Percentiles rank a stretch among this genome's conserved stretches.
phyloP scores from a whole-genome alignment of 257 asterid species.

The Coffea eugenioides region DNA sequence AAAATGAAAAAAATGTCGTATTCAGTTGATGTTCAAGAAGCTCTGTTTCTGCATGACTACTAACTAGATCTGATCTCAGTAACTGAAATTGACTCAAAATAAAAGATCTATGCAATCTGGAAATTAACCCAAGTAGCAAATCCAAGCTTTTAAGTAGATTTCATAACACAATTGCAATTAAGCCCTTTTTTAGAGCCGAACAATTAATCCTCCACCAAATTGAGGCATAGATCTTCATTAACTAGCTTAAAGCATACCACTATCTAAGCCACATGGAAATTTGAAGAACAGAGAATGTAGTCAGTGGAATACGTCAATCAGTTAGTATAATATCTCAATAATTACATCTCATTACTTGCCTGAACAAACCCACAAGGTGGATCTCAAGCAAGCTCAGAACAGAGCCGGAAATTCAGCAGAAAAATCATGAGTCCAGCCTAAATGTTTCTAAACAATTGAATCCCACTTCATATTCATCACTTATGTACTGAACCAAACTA shows the following conservation, averaged over 20 bases:
- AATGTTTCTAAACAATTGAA: background rate
- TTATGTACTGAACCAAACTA: background rate
- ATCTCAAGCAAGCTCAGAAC: constrained; percentile 3
- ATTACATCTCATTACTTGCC: background rate
- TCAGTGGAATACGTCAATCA: background rate
- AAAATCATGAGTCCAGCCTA: background rate
- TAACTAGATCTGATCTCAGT: constrained; percentile 13
- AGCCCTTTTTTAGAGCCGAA: background rate
- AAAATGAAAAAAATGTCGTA: background rate
- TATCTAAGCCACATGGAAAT: background rate
- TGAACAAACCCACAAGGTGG: background rate
- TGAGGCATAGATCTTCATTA: background rate
- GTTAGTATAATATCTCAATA: background rate
- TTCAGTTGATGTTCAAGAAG: background rate
- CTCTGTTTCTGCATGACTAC: background rate
- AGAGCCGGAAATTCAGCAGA: background rate
- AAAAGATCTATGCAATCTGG: background rate
- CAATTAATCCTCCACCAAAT: background rate
- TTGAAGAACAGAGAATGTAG: background rate
- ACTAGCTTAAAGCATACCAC: background rate
- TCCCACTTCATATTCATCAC: background rate
- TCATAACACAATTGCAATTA: background rate
- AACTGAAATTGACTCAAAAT: background rate
- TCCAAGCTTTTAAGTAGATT: background rate
- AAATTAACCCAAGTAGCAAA: background rate